Evolutionary conservation across 129 eudicot genomes (phyloP).

Genomic region (Escallonia rubra): DNA sequence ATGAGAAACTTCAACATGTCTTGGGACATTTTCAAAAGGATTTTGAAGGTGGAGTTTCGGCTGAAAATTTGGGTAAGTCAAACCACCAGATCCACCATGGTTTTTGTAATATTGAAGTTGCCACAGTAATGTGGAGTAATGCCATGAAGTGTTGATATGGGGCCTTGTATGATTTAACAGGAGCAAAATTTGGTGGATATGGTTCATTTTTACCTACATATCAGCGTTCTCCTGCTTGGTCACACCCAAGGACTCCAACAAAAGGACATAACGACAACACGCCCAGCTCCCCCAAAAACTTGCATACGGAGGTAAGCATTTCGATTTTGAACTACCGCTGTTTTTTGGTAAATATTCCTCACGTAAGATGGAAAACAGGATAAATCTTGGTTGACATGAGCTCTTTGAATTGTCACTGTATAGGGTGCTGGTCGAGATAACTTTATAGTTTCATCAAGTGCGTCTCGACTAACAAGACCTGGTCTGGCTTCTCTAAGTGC

Average conservation of each 20-base stretch:
- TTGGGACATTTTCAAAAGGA: conserved; percentile 91
- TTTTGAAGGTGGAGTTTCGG: conserved; percentile 87
- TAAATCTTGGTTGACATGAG: conserved; percentile 17
- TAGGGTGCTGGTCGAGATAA: conserved; percentile 53
- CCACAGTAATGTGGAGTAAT: conserved; percentile 2
- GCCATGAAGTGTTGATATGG: conserved; percentile 29
- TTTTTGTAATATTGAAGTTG: conserved; percentile 9
- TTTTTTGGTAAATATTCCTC: neutral
- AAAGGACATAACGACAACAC: conserved; percentile 31
- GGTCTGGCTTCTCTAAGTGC: conserved; percentile 25
- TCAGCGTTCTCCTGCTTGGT: conserved; percentile 69
- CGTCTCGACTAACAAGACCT: conserved; percentile 35
- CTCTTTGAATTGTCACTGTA: conserved; percentile 21
- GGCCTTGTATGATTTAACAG: conserved; percentile 38
- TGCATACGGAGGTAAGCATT: conserved; percentile 61
- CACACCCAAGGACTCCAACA: conserved; percentile 53
- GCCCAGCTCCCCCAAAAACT: conserved; percentile 49
- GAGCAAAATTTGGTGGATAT: conserved; percentile 85
- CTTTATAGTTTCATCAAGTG: conserved; percentile 35
- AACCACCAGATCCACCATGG: conserved; percentile 13
- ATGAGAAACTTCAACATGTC: conserved; percentile 76
- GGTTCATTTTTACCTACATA: conserved; percentile 92
- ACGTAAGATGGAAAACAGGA: neutral
- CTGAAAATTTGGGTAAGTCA: conserved; percentile 87
- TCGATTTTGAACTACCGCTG: conserved; percentile 5